These are phyloP conservation scores for Entomortierella parvispora DNA, from an alignment of 192 early-diverging fungal genomes.

Conservation along the genomic window DNA sequence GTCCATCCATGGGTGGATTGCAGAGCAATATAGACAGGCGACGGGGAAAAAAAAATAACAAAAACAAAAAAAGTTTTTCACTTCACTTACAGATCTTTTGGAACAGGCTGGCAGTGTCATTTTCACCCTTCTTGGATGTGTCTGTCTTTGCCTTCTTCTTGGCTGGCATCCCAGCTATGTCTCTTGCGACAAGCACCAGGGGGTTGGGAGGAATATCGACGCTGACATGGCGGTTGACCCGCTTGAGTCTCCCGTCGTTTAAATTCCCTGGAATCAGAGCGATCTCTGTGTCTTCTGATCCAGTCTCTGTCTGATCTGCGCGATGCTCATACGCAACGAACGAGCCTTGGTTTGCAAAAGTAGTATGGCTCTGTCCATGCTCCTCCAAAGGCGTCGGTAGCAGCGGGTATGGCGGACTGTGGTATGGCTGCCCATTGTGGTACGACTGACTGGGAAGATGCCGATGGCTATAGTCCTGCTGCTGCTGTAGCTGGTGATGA, in stretches of 20 bases:
- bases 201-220: background rate
- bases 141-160: conserved; percentile 41
- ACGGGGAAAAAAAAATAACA: background rate
- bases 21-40: background rate
- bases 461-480: background rate
- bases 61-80: background rate
- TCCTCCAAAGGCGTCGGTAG: background rate
- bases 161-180: conserved; percentile 13
- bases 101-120: conserved; percentile 45
- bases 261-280: conserved; percentile 7
- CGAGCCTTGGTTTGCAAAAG: background rate
- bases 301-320: background rate
- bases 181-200: conserved; percentile 8
- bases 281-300: background rate
- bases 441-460: background rate
- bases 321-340: background rate
- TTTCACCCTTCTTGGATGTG: conserved; percentile 17
- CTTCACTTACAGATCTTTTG: conserved; percentile 49
- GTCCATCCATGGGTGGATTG: too few relatives aligned
- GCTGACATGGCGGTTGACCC: conserved; percentile 20
- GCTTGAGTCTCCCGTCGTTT: conserved; percentile 19
- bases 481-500: conserved; percentile 4
- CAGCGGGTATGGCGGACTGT: background rate
- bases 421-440: background rate
- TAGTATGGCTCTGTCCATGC: background rate